Conservation (phyloP, 805 yeast species). For the Starmerella khaoyaiensis region DNA sequence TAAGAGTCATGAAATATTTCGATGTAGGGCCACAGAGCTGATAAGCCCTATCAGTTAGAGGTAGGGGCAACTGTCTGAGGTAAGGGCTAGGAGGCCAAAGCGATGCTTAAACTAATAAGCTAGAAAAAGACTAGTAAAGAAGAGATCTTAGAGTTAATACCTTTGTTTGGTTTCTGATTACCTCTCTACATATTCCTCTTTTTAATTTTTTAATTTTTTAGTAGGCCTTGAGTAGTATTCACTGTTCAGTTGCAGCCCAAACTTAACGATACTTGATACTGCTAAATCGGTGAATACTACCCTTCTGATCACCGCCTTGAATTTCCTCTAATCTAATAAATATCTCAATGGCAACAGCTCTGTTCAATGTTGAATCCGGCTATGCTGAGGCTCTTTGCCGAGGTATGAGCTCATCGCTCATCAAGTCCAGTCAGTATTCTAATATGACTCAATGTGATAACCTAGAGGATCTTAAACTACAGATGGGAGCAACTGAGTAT, state of each 20-base stretch:
- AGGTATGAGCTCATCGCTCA: constrained; percentile 78
- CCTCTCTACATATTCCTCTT: too few relatives aligned
- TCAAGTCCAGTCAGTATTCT: constrained; percentile 67
- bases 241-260: not conserved
- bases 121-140: too few relatives aligned
- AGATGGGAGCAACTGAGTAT: constrained; percentile 90
- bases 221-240: too few relatives aligned
- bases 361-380: constrained; percentile 80
- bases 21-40: too few relatives aligned
- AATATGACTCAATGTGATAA: constrained; percentile 93
- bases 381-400: constrained; percentile 89
- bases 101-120: too few relatives aligned
- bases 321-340: not conserved
- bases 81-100: too few relatives aligned
- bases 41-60: too few relatives aligned
- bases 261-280: not conserved
- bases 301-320: not conserved
- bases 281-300: not conserved
- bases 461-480: constrained; percentile 85
- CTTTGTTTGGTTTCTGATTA: too few relatives aligned
- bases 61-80: too few relatives aligned
- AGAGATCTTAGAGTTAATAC: too few relatives aligned
- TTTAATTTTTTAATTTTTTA: too few relatives aligned
- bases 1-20: too few relatives aligned
- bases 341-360: constrained; percentile 91